Base-by-base conservation (phyloP, 495 filamentous ascomycete genomes). In the Talaromyces adpressus region DNA sequence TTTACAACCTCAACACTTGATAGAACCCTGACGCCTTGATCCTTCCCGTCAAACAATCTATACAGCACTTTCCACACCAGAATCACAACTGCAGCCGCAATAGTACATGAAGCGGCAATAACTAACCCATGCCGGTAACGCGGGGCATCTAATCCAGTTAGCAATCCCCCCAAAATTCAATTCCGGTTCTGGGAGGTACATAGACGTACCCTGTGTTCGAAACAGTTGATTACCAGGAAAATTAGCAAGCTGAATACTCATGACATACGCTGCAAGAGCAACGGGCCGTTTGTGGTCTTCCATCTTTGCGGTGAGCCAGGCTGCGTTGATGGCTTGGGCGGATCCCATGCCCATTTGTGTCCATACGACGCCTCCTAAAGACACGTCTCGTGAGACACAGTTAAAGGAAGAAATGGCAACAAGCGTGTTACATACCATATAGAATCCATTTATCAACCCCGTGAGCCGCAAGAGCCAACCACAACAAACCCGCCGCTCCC, bases 81-180 rank as follows among this genome's bases (percentile, higher is more conserved):
- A 58, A 67, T 67, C 41, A 64, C 65, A 20, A 64, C 62, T 6
- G 62, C 32, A 22, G 65, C 65, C n/a, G 57, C 57, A 18, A 67
- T 62, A 16, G 57, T 57, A 34, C 62, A 67, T 0, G 45, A 62
- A 4, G 59, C 59, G 1, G 59, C 59, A 51, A 62, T 51, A 1
- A 62, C 36, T 18, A 62, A 11, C 2, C 59, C 59, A 12, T 51
- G 59, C 14, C 11, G 36, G 45, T 62, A 62, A 8, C 59, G 59
- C 11, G 59, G 59, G 0, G 59, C 59, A 62, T 62, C 59, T 62
- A 30, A 30, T 0, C 6, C 1, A 9, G 14, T 52, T 2, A n/a
- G n/a, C n/a, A n/a, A n/a, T n/a, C n/a, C n/a, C n/a, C n/a, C n/a
- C n/a, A n/a, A n/a, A n/a, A n/a, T n/a, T n/a, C n/a, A n/a, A n/a